Base-by-base conservation (phyloP, 2,329 filamentous ascomycete species). In the Colletotrichum sublineola region DNA sequence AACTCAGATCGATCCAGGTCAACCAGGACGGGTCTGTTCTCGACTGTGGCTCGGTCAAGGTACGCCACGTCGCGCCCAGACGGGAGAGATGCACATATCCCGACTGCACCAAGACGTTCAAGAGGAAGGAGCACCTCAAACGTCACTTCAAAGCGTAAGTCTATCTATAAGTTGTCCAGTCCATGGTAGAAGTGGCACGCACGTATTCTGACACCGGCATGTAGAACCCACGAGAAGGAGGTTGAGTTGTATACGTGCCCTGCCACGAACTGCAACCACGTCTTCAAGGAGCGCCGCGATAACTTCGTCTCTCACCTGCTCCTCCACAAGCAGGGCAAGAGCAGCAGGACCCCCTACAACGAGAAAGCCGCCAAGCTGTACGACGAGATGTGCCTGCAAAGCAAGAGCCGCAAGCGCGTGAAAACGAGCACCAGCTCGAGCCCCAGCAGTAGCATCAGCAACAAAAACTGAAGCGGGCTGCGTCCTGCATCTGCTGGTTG, bases 41-140 rank as follows among this genome's bases (percentile, higher is more conserved):
- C 62, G 62, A 73, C 63, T 48, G 73, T 74, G 74, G 69, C 61
- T 55, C 67, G 14, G 68, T 72, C 15, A 65, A 66, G 52, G 66
- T 74, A 50, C 72, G 73, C 20, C 71, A 75, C 20, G 75, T 81
- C 33, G 69, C 74, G 24, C 63, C 67, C 2, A 63, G 74, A 42
- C 57, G 72, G 29, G 71, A 75, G 58, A 46, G 84, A 73, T 89
- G 87, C 74, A 79, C 83, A 20, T 83, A 85, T 42, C 81, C 81
- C 8, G 82, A 82, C 38, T 89, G 87, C 77, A 77, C 82, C 74
- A 85, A 85, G 75, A 83, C 83, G 0, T 88, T 87, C 72, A 85
- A 86, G 75, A 82, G 87, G 67, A 85, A 85, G 33, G 88, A 90
- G 77, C 88, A 90, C 73, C 79, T 89, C 24, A 89, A 89, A 80